These are phyloP conservation scores for Boletales sp. DNA, from an alignment of 768 basidiomycete genomes.

Conservation along the genomic window DNA sequence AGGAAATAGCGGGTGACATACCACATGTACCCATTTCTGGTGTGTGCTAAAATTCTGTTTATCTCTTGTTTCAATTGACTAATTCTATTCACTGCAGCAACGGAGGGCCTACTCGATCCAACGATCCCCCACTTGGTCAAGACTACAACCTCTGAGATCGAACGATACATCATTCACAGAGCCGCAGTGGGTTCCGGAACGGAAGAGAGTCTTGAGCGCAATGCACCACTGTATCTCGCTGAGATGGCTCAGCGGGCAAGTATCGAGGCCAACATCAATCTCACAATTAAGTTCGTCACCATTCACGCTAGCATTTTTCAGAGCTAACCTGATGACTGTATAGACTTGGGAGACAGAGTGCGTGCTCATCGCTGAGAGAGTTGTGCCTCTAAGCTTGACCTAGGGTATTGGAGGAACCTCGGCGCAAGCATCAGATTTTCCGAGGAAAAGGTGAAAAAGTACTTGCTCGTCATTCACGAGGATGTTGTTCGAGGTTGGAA, in stretches of 20 bases:
- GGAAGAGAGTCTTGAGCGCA: not conserved
- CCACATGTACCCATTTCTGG: not conserved
- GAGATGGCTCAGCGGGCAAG: not conserved
- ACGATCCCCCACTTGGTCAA: not conserved
- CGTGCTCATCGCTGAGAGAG: not conserved
- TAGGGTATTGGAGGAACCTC: conserved; percentile 1
- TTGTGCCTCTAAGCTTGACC: not conserved
- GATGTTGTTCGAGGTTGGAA: not conserved
- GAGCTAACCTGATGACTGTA: not conserved
- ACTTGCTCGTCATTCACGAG: not conserved
- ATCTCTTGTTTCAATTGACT: not conserved
- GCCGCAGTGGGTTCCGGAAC: too few species aligned
- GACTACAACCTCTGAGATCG: not conserved
- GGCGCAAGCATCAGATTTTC: not conserved
- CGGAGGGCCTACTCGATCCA: too few species aligned
- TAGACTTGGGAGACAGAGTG: not conserved
- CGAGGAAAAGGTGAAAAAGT: not conserved
- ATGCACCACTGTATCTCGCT: not conserved
- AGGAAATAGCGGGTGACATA: not conserved
- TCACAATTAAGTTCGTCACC: not conserved
- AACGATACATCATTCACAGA: not conserved
- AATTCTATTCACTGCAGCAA: too few species aligned
- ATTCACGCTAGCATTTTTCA: not conserved
- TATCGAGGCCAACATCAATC: not conserved
- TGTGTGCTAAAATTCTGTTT: not conserved